Evolutionary conservation across 192 early-diverging fungal species (phyloP).

Genomic region (Radiomyces spectabilis): DNA sequence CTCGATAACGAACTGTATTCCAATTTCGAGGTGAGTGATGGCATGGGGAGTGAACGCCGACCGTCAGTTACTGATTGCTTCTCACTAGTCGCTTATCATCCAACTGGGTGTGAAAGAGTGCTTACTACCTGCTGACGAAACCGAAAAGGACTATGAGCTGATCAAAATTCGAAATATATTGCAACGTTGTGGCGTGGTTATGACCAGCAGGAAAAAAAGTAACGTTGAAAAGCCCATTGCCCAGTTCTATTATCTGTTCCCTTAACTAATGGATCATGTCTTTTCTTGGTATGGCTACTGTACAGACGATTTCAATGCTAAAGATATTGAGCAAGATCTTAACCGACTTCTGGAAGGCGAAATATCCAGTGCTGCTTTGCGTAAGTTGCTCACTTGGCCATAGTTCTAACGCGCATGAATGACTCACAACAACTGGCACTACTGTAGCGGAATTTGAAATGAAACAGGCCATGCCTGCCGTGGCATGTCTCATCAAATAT

Average conservation of each 20-base stretch:
- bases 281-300: neutral
- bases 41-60: no score
- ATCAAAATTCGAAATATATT: conserved; percentile 64
- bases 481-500: conserved; percentile 67
- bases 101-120: conserved; percentile 94
- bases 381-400: conserved; percentile 34
- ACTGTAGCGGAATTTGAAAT: conserved; percentile 66
- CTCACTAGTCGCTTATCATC: conserved; percentile 67
- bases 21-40: conserved; percentile 84
- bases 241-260: conserved; percentile 3
- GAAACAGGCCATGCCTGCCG: conserved; percentile 59
- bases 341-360: conserved; percentile 67
- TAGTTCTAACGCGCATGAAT: neutral
- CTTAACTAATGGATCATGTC: neutral
- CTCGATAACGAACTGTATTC: conserved; percentile 89
- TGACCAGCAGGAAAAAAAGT: conserved; percentile 61
- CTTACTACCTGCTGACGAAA: conserved; percentile 52
- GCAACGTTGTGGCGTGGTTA: conserved; percentile 68
- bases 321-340: conserved; percentile 84
- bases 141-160: conserved; percentile 56
- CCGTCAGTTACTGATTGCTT: no score
- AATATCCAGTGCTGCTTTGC: conserved; percentile 52
- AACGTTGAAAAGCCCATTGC: no score
- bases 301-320: conserved; percentile 55
- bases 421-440: no score